Conservation (phyloP, 1,284 basidiomycete genomes). For the Marasmius tenuissimus region DNA sequence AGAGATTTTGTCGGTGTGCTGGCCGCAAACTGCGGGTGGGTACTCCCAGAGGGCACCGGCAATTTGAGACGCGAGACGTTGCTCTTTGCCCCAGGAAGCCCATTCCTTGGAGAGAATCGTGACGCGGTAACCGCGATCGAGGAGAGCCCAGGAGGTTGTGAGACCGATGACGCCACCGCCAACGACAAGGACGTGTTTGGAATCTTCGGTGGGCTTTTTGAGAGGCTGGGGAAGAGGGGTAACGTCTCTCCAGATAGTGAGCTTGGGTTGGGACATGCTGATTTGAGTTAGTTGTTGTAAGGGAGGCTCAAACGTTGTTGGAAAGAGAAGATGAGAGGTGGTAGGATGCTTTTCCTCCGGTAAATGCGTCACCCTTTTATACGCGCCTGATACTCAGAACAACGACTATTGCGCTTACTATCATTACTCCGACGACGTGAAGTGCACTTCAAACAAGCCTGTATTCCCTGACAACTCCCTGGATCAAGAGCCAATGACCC, state of each 20-base stretch:
- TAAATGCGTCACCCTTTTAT: too few species aligned
- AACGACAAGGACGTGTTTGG: constrained; percentile 12
- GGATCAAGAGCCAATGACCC: too few species aligned
- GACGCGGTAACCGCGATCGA: constrained; percentile 31
- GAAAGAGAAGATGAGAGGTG: not conserved
- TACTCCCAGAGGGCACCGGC: constrained; percentile 34
- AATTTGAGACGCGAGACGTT: constrained; percentile 30
- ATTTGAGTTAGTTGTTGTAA: not conserved
- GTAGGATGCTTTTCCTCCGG: too few species aligned
- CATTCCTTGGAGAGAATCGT: constrained; percentile 26
- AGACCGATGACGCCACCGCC: constrained; percentile 14
- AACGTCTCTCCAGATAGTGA: not conserved
- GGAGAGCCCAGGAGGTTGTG: constrained; percentile 28
- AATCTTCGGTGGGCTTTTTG: not conserved
- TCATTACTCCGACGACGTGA: too few species aligned
- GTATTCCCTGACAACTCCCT: too few species aligned
- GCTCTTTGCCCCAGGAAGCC: constrained; percentile 15
- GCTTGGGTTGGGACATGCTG: not conserved
- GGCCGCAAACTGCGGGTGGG: constrained; percentile 35
- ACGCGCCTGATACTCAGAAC: too few species aligned
- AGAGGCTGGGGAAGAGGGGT: not conserved
- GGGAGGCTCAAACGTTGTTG: not conserved
- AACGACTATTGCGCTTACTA: too few species aligned
- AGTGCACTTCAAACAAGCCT: too few species aligned
- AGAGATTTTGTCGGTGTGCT: constrained; percentile 31